Conservation (phyloP, 139 green algal genomes). For the Trebouxia sp. region DNA sequence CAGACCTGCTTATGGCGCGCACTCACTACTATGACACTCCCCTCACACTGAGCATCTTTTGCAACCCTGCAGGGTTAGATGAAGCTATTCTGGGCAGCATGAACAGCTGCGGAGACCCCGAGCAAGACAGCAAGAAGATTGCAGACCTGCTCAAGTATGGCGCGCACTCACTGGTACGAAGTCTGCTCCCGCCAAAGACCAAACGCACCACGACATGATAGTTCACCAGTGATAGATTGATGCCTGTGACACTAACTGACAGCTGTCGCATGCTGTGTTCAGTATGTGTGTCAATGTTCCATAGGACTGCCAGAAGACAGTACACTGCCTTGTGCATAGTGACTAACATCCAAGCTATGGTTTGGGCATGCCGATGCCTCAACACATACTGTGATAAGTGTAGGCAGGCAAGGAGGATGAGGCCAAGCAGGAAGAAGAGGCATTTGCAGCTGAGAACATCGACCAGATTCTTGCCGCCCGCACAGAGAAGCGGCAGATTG, state of each 20-base stretch:
- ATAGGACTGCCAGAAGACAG: too few relatives aligned
- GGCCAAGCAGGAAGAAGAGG: conserved; percentile 45
- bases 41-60: background rate
- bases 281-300: too few relatives aligned
- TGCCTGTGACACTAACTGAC: too few relatives aligned
- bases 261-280: too few relatives aligned
- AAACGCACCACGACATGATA: too few relatives aligned
- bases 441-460: conserved; percentile 81
- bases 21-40: background rate
- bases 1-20: background rate
- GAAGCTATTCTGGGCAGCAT: conserved; percentile 87
- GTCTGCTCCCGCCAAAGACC: background rate
- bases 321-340: too few relatives aligned
- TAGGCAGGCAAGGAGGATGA: conserved; percentile 34
- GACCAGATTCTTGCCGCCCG: conserved; percentile 80
- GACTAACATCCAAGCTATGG: too few relatives aligned
- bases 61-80: conserved; percentile 72
- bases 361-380: too few relatives aligned
- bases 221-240: too few relatives aligned
- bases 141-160: conserved; percentile 82
- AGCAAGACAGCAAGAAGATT: conserved; percentile 73
- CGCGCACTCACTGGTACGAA: conserved; percentile 67
- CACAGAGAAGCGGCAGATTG: conserved; percentile 89
- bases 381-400: too few relatives aligned
- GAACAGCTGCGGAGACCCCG: conserved; percentile 51